A percentile compares a stretch with the other conserved stretches of the same genome.
phyloP scores from a whole-genome alignment of 2,329 filamentous ascomycete genomes.

The Aspergillus sp. region DNA sequence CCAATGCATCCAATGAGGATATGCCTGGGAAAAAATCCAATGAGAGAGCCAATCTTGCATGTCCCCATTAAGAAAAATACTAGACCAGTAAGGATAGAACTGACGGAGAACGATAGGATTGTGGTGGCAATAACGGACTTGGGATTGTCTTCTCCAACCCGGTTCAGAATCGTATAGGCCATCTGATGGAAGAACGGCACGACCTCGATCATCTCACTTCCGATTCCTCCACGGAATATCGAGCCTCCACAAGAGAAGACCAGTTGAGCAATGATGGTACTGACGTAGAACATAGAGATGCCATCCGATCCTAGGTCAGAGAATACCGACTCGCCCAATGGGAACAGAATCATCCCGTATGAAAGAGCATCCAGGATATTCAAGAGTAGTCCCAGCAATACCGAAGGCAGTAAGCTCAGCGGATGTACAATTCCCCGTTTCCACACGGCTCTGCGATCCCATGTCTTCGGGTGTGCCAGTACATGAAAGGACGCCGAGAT shows the following conservation, averaged over 20 bases:
- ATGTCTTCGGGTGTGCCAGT: conserved; percentile 64
- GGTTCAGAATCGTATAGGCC: conserved; percentile 80
- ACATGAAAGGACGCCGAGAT: conserved; percentile 28
- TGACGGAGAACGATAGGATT: conserved; percentile 85
- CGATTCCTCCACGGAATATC: conserved; percentile 85
- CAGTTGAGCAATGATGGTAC: conserved; percentile 90
- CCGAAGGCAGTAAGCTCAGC: conserved; percentile 73
- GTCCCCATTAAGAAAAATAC: conserved; percentile 90
- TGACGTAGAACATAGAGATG: conserved; percentile 98
- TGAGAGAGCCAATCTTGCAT: conserved; percentile 84
- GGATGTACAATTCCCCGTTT: conserved; percentile 65
- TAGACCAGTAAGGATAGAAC: conserved; percentile 83
- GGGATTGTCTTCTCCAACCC: conserved; percentile 75
- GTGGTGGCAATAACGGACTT: conserved; percentile 91
- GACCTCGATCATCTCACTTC: conserved; percentile 97
- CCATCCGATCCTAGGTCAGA: conserved; percentile 83
- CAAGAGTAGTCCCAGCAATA: conserved; percentile 81
- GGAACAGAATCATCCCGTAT: conserved; percentile 96
- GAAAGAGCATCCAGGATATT: conserved; percentile 94
- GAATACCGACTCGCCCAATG: conserved; percentile 83
- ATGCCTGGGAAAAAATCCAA: conserved; percentile 94
- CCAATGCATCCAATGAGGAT: conserved; percentile 97
- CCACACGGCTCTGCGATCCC: conserved; percentile 68
- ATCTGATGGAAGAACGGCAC: conserved; percentile 99
- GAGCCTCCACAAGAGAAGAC: conserved; percentile 83